Evolutionary conservation across 257 asterid species (phyloP), one percentile per base, ranked within the genome.

Genomic region (Forsythia viridissima): DNA sequence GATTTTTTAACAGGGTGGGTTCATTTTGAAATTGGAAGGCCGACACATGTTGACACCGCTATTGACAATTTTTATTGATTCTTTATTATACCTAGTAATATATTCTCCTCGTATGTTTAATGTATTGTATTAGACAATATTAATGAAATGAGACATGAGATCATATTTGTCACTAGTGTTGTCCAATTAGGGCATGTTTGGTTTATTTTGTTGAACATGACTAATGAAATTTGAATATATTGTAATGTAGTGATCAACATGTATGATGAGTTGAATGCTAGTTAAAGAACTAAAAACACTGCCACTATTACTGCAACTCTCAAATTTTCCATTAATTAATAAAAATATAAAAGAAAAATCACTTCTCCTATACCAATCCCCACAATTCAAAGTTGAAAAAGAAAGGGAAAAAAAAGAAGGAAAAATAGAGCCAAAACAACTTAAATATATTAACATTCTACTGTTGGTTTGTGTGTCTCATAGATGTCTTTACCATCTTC

Each of bases 291-390:
- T 46, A 46, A 8, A 46, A 46, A 46, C 55, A 46, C 55, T 46
- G 55, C 55, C 16, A 46, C 4, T 2, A 3, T 46, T 3, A 30
- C 34, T 30, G 2, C 55, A 12, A 46, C 38, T 61, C 69, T 8
- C 69, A 21, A 61, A 0, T 21, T 61, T 61, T 21, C 38, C 38
- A 10, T 21, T 61, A 24, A 61, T 61, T 61, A 61, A 21, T 61
- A 16, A 61, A 9, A 21, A 21, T 21, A 21, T 24, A 61, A 61
- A 61, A 61, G 34, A 30, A 71, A 55, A 83, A 75, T 37, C 73
- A 51, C 84, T 76, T 80, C 83, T 78, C 80, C 88, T 89, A 88
- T 85, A 90, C 93, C 93, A 85, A 86, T 83, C 86, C 91, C 88
- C 88, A 87, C 85, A 84, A 87, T 83, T 59, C 68, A 37, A 67